Evolutionary conservation across 331 rosid species (phyloP).

Genomic region (Rosa hybrid): DNA sequence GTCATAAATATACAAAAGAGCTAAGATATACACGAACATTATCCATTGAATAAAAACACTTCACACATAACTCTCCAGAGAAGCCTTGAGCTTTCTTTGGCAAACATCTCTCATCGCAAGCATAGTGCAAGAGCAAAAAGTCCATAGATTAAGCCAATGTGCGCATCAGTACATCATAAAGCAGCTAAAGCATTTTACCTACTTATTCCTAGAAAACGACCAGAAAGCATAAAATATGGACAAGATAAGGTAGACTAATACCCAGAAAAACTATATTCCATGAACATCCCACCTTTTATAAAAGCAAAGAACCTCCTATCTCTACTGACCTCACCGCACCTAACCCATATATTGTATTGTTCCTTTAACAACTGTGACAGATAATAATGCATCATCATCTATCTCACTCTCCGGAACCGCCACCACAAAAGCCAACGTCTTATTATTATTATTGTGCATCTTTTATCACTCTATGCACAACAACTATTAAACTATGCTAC

Average conservation of each 20-base stretch:
- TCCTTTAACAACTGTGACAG: conserved; percentile 7
- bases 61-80: not conserved
- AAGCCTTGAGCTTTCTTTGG: not conserved
- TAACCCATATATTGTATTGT: not conserved
- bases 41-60: not conserved
- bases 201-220: conserved; percentile 20
- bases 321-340: conserved; percentile 4
- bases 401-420: not conserved
- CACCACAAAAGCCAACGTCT: conserved; percentile 4
- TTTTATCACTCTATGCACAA: conserved; percentile 9
- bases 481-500: not conserved
- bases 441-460: not conserved
- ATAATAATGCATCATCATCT: conserved; percentile 11
- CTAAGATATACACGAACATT: not conserved
- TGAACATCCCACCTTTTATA: conserved; percentile 12
- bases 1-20: not conserved
- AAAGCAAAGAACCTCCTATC: conserved; percentile 10
- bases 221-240: conserved; percentile 10
- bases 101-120: not conserved
- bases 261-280: conserved; percentile 11
- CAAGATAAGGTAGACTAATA: conserved; percentile 26
- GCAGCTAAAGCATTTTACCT: conserved; percentile 26
- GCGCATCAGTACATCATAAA: conserved; percentile 29
- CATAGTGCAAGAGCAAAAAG: not conserved
- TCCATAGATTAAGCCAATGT: conserved; percentile 7